Base-by-base conservation (phyloP, 192 early-diverging fungal species). In the Coemansia sp. region DNA sequence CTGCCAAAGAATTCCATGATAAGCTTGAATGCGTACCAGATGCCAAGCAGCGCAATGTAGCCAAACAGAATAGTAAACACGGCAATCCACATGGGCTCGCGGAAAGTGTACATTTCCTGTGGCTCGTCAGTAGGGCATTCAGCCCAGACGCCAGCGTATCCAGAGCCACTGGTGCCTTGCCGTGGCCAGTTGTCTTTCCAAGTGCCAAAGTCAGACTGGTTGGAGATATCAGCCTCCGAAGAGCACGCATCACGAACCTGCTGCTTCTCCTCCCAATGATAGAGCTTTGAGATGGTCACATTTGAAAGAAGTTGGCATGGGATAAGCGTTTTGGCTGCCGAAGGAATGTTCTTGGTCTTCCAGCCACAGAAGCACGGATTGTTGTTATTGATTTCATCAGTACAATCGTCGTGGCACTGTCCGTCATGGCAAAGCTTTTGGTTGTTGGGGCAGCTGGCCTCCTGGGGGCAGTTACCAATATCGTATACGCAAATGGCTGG, bases 281-380 rank as follows among this genome's bases (percentile, higher is more conserved):
- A 61, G n/a, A 76, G 74, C 25, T 78, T 31, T 28, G 56, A 28
- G 30, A 85, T 82, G 21, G 74, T 68, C 12, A 84, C 76, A 35
- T 67, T 68, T 25, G 37, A 53, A 1, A 67, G 15, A 5, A 63
- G 23, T n/a, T 46, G 64, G 37, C 71, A 73, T 2, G 71, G 71
- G 33, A 73, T 55, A 9, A 73, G 65, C 18, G 48, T 20, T 7
- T 15, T 34, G 7, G 71, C 71, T 28, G 29, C 55, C 6, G 64
- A 51, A 12, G 71, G 71, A 35, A 73, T 42, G 33, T 67, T 57
- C 53, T 63, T 67, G 7, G 59, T 7, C 53, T 66, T 59, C 65
- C 71, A 67, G 3, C 66, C 65, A 26, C 84, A 85, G 26, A 63
- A 62, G 60, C 84, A 85, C 8, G 59, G 58, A 58, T 82, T 79